Percentiles rank a stretch among this genome's conserved stretches.
These are phyloP conservation scores for Terfezia claveryi DNA, from an alignment of 495 filamentous ascomycete species.

Conservation along the genomic window DNA sequence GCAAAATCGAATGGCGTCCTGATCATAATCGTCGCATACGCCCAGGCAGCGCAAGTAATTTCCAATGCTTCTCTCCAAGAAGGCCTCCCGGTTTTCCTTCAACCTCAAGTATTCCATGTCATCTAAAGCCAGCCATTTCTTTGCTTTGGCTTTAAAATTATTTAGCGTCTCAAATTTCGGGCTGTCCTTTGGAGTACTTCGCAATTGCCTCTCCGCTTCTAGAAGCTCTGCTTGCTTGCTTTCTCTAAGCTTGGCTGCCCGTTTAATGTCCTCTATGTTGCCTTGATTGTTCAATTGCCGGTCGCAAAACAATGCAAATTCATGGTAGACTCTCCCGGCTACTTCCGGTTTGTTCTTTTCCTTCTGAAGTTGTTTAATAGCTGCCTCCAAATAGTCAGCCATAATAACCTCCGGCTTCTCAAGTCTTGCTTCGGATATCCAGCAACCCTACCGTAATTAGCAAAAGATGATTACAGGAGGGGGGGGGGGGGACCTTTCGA, in stretches of 20 bases:
- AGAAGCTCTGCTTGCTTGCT: conserved; percentile 58
- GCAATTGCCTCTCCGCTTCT: conserved; percentile 38
- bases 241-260: conserved; percentile 55
- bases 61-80: conserved; percentile 68
- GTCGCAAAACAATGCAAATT: conserved; percentile 89
- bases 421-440: conserved; percentile 74
- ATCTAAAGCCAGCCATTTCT: conserved; percentile 73
- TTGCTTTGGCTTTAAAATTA: conserved; percentile 37
- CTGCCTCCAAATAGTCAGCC: conserved; percentile 55
- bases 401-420: conserved; percentile 85
- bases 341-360: conserved; percentile 39
- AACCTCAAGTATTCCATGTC: conserved; percentile 67
- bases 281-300: conserved; percentile 71
- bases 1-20: conserved; percentile 79
- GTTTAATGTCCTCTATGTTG: conserved; percentile 60
- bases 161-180: conserved; percentile 27
- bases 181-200: conserved; percentile 23
- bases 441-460: conserved; percentile 35
- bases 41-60: conserved; percentile 75
- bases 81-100: conserved; percentile 48
- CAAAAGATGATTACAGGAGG: background rate
- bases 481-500: background rate
- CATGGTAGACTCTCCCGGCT: conserved; percentile 74
- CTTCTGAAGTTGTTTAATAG: conserved; percentile 59
- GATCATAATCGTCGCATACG: conserved; percentile 71